Percentiles rank a stretch among this genome's conserved stretches.
phyloP scores from a whole-genome alignment of 2,329 filamentous ascomycete species.

The Ceratocystis alfenasii region DNA sequence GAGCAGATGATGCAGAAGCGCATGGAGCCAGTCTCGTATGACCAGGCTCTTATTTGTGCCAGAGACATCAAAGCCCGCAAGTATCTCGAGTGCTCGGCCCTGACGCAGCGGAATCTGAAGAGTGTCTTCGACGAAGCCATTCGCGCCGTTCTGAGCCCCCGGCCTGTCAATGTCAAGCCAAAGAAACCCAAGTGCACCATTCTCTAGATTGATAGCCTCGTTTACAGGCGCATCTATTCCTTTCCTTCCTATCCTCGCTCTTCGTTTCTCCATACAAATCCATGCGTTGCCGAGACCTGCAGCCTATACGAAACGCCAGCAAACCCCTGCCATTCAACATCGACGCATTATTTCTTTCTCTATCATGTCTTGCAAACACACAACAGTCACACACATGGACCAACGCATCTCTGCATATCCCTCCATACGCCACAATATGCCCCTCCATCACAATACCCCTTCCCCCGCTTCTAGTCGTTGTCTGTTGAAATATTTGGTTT shows the following conservation, averaged over 20 bases:
- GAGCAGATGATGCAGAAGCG: constrained; percentile 78
- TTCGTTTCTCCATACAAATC: no score
- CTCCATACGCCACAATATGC: not conserved
- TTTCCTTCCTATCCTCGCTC: not conserved
- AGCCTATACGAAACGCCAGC: not conserved
- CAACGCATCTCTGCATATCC: constrained; percentile 1
- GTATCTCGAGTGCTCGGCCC: constrained; percentile 93
- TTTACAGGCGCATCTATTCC: not conserved
- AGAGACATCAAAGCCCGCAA: constrained; percentile 95
- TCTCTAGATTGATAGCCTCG: constrained; percentile 37
- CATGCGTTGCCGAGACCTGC: not conserved
- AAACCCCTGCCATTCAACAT: not conserved
- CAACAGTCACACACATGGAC: not conserved
- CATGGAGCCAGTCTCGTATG: constrained; percentile 94
- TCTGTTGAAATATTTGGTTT: not conserved
- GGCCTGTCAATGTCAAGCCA: constrained; percentile 44
- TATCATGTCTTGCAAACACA: not conserved
- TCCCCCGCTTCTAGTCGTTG: not conserved
- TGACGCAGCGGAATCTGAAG: constrained; percentile 95
- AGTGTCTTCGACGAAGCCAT: constrained; percentile 98
- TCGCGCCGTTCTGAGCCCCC: constrained; percentile 62
- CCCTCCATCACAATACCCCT: not conserved
- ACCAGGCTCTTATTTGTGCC: constrained; percentile 75
- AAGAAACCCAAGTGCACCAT: constrained; percentile 60
- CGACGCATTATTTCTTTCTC: not conserved